Evolutionary conservation across 441 rosid genomes (phyloP).

Genomic region (Adansonia rubrostipa): DNA sequence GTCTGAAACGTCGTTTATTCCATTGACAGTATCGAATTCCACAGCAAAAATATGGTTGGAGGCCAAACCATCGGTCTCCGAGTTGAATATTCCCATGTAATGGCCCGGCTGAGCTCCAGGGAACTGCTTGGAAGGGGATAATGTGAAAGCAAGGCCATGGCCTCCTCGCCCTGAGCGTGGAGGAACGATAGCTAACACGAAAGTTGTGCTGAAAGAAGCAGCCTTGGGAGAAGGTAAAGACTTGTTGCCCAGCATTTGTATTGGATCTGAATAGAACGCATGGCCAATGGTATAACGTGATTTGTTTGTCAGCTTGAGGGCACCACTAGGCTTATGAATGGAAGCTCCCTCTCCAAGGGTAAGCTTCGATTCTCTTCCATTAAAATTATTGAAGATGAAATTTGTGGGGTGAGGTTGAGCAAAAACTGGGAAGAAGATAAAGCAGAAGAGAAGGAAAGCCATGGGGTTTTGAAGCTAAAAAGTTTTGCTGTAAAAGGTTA

Average conservation of each 20-base stretch:
- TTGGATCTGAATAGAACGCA: conserved; percentile 39
- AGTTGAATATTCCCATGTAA: conserved; percentile 50
- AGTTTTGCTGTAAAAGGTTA: not conserved
- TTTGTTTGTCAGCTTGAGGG: conserved; percentile 36
- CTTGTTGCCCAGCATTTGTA: conserved; percentile 33
- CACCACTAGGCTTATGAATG: conserved; percentile 24
- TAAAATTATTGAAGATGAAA: conserved; percentile 59
- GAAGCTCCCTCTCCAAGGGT: conserved; percentile 33
- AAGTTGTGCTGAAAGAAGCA: conserved; percentile 50
- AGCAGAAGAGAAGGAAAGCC: conserved; percentile 7
- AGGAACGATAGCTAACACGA: conserved; percentile 48
- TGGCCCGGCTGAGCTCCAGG: conserved; percentile 28
- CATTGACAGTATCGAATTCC: conserved; percentile 50
- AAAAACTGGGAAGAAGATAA: conserved; percentile 19
- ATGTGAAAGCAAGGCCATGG: conserved; percentile 54
- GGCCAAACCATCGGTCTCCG: conserved; percentile 26
- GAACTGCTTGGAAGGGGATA: conserved; percentile 48
- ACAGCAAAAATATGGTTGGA: conserved; percentile 45
- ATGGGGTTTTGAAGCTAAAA: conserved; percentile 7
- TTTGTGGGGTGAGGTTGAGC: conserved; percentile 25
- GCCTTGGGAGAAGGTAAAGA: conserved; percentile 24
- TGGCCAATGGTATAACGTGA: conserved; percentile 34
- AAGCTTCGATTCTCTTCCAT: conserved; percentile 13
- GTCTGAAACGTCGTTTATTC: conserved; percentile 37
- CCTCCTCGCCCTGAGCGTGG: conserved; percentile 21